Evolutionary conservation across 805 yeast genomes (phyloP).

Genomic region (Yarrowia sp.): DNA sequence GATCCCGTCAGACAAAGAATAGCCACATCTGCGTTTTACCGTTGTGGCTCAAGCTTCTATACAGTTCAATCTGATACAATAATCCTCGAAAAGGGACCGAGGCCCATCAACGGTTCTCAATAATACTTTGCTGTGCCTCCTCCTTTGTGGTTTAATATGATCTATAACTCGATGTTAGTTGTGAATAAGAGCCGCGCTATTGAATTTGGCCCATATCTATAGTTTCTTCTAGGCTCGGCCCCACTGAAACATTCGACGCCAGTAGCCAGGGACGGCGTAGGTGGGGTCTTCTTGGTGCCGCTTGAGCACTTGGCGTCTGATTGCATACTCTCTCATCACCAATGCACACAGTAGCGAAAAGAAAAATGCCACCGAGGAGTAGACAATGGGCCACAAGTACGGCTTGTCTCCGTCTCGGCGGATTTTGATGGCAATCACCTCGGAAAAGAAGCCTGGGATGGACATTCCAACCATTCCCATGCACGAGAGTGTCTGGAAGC

Average conservation of each 20-base stretch:
- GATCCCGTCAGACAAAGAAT: background rate
- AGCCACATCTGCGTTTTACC: background rate
- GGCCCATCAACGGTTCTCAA: no score
- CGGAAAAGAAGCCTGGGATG: slow-evolving; percentile 21
- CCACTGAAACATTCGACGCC: slow-evolving; percentile 19
- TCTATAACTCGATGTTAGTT: no score
- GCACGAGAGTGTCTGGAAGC: slow-evolving; percentile 15
- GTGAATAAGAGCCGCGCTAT: background rate
- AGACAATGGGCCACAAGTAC: slow-evolving; percentile 25
- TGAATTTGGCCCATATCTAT: no score
- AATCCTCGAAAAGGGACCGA: no score
- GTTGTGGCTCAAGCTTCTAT: background rate
- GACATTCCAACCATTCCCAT: slow-evolving; percentile 21
- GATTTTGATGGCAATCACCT: slow-evolving; percentile 21
- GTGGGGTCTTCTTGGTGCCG: background rate
- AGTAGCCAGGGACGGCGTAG: slow-evolving; percentile 1
- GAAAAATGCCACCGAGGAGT: slow-evolving; percentile 21
- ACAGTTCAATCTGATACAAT: background rate
- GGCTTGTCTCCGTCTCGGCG: slow-evolving; percentile 22
- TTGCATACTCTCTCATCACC: slow-evolving; percentile 18
- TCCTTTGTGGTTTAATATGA: no score
- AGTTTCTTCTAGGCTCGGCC: slow-evolving; percentile 1
- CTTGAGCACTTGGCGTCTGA: background rate
- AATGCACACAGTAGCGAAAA: background rate
- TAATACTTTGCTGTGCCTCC: no score